These are phyloP conservation scores for Gossypium stocksii DNA, from an alignment of 345 rosid genomes.

Conservation along the genomic window DNA sequence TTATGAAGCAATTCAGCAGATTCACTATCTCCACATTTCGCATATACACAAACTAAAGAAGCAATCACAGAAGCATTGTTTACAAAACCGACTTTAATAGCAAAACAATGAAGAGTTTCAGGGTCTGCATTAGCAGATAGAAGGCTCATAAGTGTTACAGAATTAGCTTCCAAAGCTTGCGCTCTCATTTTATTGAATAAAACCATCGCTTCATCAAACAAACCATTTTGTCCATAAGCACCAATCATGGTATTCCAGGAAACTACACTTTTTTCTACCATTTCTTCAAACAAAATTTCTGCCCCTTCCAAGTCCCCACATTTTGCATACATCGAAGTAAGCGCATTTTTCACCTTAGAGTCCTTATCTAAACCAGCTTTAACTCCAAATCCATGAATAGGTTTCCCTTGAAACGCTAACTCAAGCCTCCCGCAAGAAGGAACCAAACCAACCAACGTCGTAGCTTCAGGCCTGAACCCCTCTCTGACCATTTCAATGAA, in stretches of 20 bases:
- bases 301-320: slow-evolving; percentile 52
- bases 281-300: slow-evolving; percentile 43
- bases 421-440: slow-evolving; percentile 56
- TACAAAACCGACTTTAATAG: slow-evolving; percentile 48
- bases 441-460: slow-evolving; percentile 56
- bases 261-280: slow-evolving; percentile 47
- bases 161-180: slow-evolving; percentile 37
- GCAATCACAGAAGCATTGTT: slow-evolving; percentile 43
- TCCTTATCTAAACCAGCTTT: slow-evolving; percentile 55
- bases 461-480: slow-evolving; percentile 46
- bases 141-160: slow-evolving; percentile 56
- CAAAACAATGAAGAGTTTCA: slow-evolving; percentile 46
- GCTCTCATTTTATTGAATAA: slow-evolving; percentile 51
- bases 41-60: slow-evolving; percentile 64
- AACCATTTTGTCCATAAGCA: slow-evolving; percentile 58
- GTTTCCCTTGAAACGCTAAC: slow-evolving; percentile 51
- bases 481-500: slow-evolving; percentile 54
- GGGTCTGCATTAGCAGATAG: slow-evolving; percentile 51
- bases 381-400: slow-evolving; percentile 51
- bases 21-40: slow-evolving; percentile 36
- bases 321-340: slow-evolving; percentile 64
- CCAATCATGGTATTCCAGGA: slow-evolving; percentile 87
- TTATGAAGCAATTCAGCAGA: slow-evolving; percentile 50
- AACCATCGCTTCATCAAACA: slow-evolving; percentile 39
- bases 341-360: slow-evolving; percentile 48